Percentiles rank a stretch among this genome's conserved stretches.
These are phyloP conservation scores for Leccinum laetum DNA, from an alignment of 1,284 basidiomycete species.

Conservation along the genomic window DNA sequence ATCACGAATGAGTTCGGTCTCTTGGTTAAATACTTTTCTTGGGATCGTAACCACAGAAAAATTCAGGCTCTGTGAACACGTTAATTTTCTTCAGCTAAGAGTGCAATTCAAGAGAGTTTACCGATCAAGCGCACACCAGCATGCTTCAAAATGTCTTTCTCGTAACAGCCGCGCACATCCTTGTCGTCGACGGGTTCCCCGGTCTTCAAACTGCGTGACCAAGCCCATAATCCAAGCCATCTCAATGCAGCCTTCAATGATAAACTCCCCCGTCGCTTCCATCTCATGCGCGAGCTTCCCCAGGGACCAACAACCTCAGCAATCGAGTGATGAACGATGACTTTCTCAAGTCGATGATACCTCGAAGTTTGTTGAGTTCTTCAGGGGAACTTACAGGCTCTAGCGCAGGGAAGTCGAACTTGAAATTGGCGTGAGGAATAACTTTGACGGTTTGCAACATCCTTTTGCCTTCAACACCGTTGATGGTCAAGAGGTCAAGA, in stretches of 20 bases:
- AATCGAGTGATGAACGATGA: conserved; percentile 83
- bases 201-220: conserved; percentile 98
- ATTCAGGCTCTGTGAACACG: no score
- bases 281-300: no score
- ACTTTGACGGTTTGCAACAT: conserved; percentile 93
- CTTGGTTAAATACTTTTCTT: no score
- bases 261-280: conserved; percentile 71
- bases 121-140: conserved; percentile 96
- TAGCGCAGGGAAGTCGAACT: conserved; percentile 82
- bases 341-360: conserved; percentile 92
- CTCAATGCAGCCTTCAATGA: conserved; percentile 38
- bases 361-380: conserved; percentile 79
- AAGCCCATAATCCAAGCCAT: conserved; percentile 59
- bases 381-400: conserved; percentile 66
- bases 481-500: no score
- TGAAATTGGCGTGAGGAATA: conserved; percentile 68
- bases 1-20: no score
- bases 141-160: conserved; percentile 92
- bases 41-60: no score
- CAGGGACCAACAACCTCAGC: conserved; percentile 39
- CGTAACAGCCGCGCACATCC: conserved; percentile 92
- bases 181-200: conserved; percentile 97
- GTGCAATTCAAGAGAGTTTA: conserved; percentile 37
- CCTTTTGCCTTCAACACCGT: conserved; percentile 88
- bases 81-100: no score